Evolutionary conservation across 2,329 filamentous ascomycete species (phyloP).

Genomic region (Byssochlamys sp.): DNA sequence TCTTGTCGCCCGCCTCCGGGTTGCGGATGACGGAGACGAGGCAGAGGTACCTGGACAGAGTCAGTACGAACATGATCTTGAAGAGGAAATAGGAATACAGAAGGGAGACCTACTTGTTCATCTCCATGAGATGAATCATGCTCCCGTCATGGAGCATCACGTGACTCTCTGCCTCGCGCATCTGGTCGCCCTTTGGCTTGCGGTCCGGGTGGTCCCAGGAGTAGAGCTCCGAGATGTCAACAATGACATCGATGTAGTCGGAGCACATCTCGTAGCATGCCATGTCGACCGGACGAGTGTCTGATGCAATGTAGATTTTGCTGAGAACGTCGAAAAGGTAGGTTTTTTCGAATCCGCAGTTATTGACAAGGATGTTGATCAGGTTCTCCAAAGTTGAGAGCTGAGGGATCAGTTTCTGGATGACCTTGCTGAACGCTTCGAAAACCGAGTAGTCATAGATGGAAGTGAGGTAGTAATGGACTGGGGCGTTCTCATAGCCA

Average conservation of each 20-base stretch:
- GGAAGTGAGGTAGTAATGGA: constrained; percentile 90
- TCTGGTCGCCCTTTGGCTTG: constrained; percentile 34
- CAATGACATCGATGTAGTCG: constrained; percentile 96
- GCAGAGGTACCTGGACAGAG: constrained; percentile 46
- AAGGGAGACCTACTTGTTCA: constrained; percentile 49
- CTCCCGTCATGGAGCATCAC: constrained; percentile 53
- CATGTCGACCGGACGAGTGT: constrained; percentile 86
- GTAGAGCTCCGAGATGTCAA: constrained; percentile 92
- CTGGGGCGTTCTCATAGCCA: constrained; percentile 83
- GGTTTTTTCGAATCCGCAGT: constrained; percentile 91
- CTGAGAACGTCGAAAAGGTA: constrained; percentile 96
- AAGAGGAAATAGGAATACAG: not conserved
- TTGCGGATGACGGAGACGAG: constrained; percentile 57
- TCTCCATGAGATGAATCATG: constrained; percentile 57
- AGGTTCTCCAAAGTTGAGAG: constrained; percentile 86
- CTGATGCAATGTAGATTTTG: constrained; percentile 97
- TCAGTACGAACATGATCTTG: constrained; percentile 8
- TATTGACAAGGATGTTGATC: constrained; percentile 85
- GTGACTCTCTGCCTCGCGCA: constrained; percentile 51
- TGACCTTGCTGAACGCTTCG: constrained; percentile 95
- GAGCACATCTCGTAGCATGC: constrained; percentile 96
- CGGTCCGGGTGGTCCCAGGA: constrained; percentile 54
- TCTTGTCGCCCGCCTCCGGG: constrained; percentile 54
- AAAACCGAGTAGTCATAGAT: constrained; percentile 99
- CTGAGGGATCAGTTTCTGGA: constrained; percentile 91